These are phyloP conservation scores for Chalciporus piperatus DNA, from an alignment of 768 basidiomycete genomes.

Conservation along the genomic window DNA sequence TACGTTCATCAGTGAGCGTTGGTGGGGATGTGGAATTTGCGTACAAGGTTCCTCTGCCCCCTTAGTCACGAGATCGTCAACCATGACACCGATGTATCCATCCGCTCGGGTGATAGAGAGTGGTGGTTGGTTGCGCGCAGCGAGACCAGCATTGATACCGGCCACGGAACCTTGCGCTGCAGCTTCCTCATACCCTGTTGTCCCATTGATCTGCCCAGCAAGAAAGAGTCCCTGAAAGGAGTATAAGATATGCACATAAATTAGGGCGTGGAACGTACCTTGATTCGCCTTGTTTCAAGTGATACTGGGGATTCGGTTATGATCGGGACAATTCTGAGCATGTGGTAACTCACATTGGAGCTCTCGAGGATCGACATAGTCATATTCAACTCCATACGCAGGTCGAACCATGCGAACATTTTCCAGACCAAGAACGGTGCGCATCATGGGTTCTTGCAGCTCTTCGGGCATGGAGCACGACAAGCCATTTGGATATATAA, in stretches of 20 bases:
- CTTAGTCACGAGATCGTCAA: slow-evolving; percentile 86
- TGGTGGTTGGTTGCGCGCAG: slow-evolving; percentile 52
- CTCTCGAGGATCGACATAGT: slow-evolving; percentile 84
- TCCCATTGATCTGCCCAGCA: slow-evolving; percentile 90
- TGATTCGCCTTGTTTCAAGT: slow-evolving; percentile 81
- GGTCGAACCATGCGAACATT: slow-evolving; percentile 80
- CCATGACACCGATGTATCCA: slow-evolving; percentile 86
- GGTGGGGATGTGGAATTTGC: not conserved
- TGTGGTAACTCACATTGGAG: slow-evolving; percentile 54
- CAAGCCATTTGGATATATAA: slow-evolving; percentile 89
- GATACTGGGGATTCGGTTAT: slow-evolving; percentile 48
- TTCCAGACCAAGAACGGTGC: slow-evolving; percentile 81
- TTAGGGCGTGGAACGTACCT: slow-evolving; percentile 35
- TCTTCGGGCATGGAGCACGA: slow-evolving; percentile 88
- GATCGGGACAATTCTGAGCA: not conserved
- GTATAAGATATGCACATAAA: not conserved
- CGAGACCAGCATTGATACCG: slow-evolving; percentile 83
- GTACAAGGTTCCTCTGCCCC: slow-evolving; percentile 90
- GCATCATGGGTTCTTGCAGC: slow-evolving; percentile 77
- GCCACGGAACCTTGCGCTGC: slow-evolving; percentile 88
- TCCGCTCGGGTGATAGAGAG: slow-evolving; percentile 78
- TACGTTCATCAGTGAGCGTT: slow-evolving; percentile 26
- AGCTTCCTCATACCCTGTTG: slow-evolving; percentile 94
- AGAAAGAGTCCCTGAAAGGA: slow-evolving; percentile 69
- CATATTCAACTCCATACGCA: slow-evolving; percentile 93